A percentile compares a stretch with the other conserved stretches of the same genome.
Conservation (phyloP, 1,139 yeast species). For the Candida mesenterica region DNA sequence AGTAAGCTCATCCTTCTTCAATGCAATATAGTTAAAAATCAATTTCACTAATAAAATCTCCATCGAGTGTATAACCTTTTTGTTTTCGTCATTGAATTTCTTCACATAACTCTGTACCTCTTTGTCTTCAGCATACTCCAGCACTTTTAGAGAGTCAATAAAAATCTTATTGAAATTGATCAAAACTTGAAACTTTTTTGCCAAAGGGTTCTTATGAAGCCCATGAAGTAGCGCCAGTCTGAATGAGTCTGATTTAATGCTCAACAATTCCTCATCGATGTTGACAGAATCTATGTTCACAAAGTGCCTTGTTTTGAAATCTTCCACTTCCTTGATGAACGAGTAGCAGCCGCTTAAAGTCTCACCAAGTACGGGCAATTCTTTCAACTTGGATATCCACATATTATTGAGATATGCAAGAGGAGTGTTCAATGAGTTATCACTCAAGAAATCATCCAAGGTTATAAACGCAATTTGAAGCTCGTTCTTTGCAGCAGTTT, state of each 20-base stretch:
- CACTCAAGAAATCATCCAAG: conserved; percentile 7
- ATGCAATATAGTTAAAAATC: conserved; percentile 16
- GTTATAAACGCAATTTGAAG: conserved; percentile 20
- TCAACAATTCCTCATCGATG: conserved; percentile 6
- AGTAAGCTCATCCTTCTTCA: conserved; percentile 2
- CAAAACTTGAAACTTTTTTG: conserved; percentile 27
- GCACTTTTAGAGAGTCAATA: conserved; percentile 17
- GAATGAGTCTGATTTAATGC: conserved; percentile 7
- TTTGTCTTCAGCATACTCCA: conserved; percentile 3
- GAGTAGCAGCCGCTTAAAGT: conserved; percentile 12
- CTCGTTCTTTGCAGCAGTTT: conserved; percentile 27
- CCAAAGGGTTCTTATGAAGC: conserved; percentile 21
- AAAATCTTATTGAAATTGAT: conserved; percentile 27
- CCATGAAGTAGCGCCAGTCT: conserved; percentile 16
- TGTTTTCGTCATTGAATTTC: conserved; percentile 16
- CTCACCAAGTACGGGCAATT: conserved; percentile 22
- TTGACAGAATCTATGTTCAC: conserved; percentile 8
- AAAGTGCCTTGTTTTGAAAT: conserved; percentile 19
- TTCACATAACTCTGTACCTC: conserved; percentile 3
- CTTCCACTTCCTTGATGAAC: conserved; percentile 19
- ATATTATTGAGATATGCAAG: conserved; percentile 18
- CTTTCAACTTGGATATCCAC: conserved; percentile 18
- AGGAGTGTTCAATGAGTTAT: conserved; percentile 9
- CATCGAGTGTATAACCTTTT: conserved; percentile 15
- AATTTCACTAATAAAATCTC: conserved; percentile 18